Conservation (phyloP, 192 early-diverging fungal genomes). For the Rhizophagus sp. region DNA sequence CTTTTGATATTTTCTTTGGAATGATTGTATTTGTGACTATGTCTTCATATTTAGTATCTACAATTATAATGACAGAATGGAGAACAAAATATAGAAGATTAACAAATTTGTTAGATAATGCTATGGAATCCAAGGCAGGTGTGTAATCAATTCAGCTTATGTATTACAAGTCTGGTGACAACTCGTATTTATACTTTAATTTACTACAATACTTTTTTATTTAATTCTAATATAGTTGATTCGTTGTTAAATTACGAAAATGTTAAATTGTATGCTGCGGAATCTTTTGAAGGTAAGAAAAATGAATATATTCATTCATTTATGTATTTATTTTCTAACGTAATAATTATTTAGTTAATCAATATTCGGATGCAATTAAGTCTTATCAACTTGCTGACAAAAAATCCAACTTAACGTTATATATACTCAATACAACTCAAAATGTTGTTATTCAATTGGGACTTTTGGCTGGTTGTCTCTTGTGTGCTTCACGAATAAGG, state of each 20-base stretch:
- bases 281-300: slow-evolving; percentile 29
- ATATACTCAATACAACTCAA: slow-evolving; percentile 79
- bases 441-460: slow-evolving; percentile 81
- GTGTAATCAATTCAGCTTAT: slow-evolving; percentile 36
- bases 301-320: slow-evolving; percentile 47
- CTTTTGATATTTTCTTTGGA: slow-evolving; percentile 78
- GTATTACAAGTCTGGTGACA: slow-evolving; percentile 27
- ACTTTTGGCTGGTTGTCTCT: slow-evolving; percentile 70
- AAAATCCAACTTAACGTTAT: slow-evolving; percentile 67
- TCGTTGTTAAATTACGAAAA: slow-evolving; percentile 96
- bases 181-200: not conserved
- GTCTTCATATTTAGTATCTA: slow-evolving; percentile 75
- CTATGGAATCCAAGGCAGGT: slow-evolving; percentile 70
- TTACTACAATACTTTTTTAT: slow-evolving; percentile 36
- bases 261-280: slow-evolving; percentile 71
- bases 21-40: slow-evolving; percentile 83
- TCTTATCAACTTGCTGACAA: slow-evolving; percentile 80
- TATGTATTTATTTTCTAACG: slow-evolving; percentile 38
- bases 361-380: slow-evolving; percentile 70
- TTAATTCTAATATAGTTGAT: slow-evolving; percentile 76
- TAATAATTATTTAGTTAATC: slow-evolving; percentile 68
- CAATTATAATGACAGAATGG: slow-evolving; percentile 85
- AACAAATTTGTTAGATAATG: slow-evolving; percentile 76
- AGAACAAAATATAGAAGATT: slow-evolving; percentile 71
- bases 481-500: slow-evolving; percentile 74